phyloP scores from a whole-genome alignment of 768 basidiomycete species.

The Chlorophyllum brunneum region DNA sequence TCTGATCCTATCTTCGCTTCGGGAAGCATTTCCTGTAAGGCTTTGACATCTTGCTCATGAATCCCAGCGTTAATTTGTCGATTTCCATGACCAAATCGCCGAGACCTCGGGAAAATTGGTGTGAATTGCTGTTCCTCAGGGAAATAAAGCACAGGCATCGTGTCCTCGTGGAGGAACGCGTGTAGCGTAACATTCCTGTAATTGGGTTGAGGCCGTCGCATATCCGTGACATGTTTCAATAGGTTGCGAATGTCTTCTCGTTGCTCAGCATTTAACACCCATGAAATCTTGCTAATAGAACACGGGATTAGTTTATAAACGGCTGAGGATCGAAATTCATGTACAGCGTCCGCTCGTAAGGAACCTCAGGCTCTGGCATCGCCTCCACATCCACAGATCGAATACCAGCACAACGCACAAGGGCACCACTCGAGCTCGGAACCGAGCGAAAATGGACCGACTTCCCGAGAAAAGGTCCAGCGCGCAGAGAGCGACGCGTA shows the following conservation, averaged over 20 bases:
- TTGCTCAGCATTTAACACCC: constrained; percentile 1
- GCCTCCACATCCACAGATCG: constrained; percentile 24
- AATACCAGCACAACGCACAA: constrained; percentile 9
- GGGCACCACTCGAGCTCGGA: background rate
- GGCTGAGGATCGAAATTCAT: background rate
- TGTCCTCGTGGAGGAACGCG: constrained; percentile 13
- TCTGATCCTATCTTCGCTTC: constrained; percentile 12
- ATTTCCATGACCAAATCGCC: constrained; percentile 17
- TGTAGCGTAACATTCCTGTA: constrained; percentile 26
- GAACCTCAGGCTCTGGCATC: constrained; percentile 13
- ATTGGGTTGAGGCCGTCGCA: constrained; percentile 1
- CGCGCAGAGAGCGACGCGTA: constrained; percentile 43
- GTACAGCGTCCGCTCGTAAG: constrained; percentile 24
- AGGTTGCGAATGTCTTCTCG: background rate
- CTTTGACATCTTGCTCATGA: constrained; percentile 8
- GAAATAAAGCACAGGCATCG: background rate
- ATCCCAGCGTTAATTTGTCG: background rate
- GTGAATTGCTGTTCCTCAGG: constrained; percentile 19
- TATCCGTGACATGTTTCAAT: constrained; percentile 2
- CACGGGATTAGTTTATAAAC: background rate
- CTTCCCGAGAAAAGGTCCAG: constrained; percentile 36
- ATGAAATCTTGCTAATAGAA: constrained; percentile 6
- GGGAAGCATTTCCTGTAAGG: constrained; percentile 12
- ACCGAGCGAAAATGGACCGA: constrained; percentile 8
- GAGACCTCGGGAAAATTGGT: constrained; percentile 42